A percentile compares a stretch with the other conserved stretches of the same genome.
phyloP scores from a whole-genome alignment of 179 eudicot genomes.

The Heliamphora pulchella region DNA sequence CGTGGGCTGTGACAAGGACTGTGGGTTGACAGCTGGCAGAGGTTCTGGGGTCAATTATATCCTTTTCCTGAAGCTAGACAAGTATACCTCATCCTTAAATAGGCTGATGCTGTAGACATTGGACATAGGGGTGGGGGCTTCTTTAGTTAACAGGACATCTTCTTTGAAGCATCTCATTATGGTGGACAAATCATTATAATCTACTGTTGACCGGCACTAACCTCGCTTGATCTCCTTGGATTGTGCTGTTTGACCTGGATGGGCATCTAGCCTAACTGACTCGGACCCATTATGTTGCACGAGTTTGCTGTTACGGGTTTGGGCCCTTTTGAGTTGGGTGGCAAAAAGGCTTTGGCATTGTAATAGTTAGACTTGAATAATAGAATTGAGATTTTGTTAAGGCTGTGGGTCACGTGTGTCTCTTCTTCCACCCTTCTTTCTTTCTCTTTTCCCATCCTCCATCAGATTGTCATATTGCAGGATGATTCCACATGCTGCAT shows the following conservation, averaged over 20 bases:
- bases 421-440: too few relatives aligned
- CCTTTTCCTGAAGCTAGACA: neutral
- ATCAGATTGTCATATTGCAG: neutral
- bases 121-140: neutral
- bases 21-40: neutral
- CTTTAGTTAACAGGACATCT: neutral
- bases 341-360: neutral
- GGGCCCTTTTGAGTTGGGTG: neutral
- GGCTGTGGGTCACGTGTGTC: too few relatives aligned
- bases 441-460: too few relatives aligned
- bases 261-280: neutral
- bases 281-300: neutral
- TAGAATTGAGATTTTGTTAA: too few relatives aligned
- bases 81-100: neutral
- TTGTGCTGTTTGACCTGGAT: neutral
- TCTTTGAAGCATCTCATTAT: neutral
- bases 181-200: neutral
- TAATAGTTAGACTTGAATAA: too few relatives aligned
- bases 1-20: neutral
- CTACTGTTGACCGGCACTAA: neutral
- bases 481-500: constrained; percentile 6
- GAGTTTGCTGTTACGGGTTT: neutral
- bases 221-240: neutral
- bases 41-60: neutral
- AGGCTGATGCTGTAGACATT: neutral